A percentile compares a stretch with the other conserved stretches of the same genome.
Evolutionary conservation across 305 asterid genomes (phyloP).

Genomic region (Coffea humblotiana): DNA sequence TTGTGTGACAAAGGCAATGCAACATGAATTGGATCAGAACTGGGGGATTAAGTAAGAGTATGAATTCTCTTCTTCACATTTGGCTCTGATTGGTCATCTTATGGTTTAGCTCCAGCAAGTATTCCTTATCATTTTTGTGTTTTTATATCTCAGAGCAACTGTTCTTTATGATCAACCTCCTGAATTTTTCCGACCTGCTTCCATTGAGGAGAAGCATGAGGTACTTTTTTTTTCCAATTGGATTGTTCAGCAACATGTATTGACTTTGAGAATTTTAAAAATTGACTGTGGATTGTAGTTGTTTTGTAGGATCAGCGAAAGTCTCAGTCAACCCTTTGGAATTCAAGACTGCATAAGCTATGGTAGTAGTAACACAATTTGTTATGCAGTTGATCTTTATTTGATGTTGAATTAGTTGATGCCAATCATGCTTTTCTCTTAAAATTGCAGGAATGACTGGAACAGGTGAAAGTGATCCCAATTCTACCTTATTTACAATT

Average conservation of each 20-base stretch:
- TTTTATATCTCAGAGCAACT: conserved; percentile 57
- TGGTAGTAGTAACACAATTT: conserved; percentile 45
- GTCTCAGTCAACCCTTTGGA: conserved; percentile 56
- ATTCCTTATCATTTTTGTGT: neutral
- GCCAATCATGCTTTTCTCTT: conserved; percentile 20
- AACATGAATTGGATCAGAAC: conserved; percentile 85
- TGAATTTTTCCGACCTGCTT: conserved; percentile 82
- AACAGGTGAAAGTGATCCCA: conserved; percentile 37
- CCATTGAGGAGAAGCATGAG: conserved; percentile 71
- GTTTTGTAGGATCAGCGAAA: conserved; percentile 73
- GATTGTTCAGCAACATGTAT: conserved; percentile 20
- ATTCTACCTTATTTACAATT: conserved; percentile 62
- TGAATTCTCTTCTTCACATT: conserved; percentile 11
- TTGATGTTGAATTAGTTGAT: conserved; percentile 16
- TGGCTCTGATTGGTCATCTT: conserved; percentile 12
- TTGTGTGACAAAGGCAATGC: conserved; percentile 97
- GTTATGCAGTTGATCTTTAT: conserved; percentile 18
- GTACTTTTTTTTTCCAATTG: conserved; percentile 39
- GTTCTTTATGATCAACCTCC: conserved; percentile 97
- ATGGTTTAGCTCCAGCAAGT: neutral
- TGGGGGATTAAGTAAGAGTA: conserved; percentile 82
- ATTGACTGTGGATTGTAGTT: conserved; percentile 49
- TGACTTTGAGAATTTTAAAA: conserved; percentile 30
- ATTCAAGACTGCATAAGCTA: conserved; percentile 70
- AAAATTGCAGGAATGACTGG: conserved; percentile 45